phyloP scores from a whole-genome alignment of 2,329 filamentous ascomycete species.

The Colletotrichum tabaci region DNA sequence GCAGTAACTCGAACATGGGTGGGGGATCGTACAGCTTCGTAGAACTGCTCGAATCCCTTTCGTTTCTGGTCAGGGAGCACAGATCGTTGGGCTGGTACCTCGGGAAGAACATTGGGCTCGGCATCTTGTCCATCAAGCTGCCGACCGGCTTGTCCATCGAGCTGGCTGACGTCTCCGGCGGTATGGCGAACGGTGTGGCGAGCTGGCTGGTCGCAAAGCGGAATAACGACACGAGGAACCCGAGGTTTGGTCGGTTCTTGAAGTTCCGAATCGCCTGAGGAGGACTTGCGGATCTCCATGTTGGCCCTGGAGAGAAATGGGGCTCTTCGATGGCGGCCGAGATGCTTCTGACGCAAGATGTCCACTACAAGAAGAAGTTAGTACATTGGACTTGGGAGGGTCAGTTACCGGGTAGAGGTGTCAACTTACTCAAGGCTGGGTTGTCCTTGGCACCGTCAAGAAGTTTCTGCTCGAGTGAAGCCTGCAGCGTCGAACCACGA shows the following conservation, averaged over 20 bases:
- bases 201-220: neutral
- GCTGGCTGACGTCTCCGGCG: constrained; percentile 20
- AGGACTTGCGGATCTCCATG: constrained; percentile 32
- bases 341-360: constrained; percentile 31
- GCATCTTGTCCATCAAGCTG: constrained; percentile 59
- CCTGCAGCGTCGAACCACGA: constrained; percentile 25
- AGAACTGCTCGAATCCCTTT: constrained; percentile 78
- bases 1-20: constrained; percentile 78
- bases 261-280: constrained; percentile 25
- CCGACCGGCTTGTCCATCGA: constrained; percentile 41
- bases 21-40: constrained; percentile 77
- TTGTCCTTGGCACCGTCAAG: constrained; percentile 28
- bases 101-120: constrained; percentile 45
- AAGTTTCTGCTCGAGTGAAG: constrained; percentile 24
- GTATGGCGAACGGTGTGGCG: constrained; percentile 1
- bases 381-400: neutral
- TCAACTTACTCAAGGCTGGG: constrained; percentile 9
- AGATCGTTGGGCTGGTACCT: constrained; percentile 41
- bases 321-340: constrained; percentile 21
- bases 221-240: neutral
- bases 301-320: constrained; percentile 26
- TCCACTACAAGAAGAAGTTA: constrained; percentile 29
- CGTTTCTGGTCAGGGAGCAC: constrained; percentile 64
- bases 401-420: neutral
- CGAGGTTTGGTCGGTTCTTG: neutral